Conservation (phyloP, 2,329 filamentous ascomycete species). For the Fusarium odoratissimum region DNA sequence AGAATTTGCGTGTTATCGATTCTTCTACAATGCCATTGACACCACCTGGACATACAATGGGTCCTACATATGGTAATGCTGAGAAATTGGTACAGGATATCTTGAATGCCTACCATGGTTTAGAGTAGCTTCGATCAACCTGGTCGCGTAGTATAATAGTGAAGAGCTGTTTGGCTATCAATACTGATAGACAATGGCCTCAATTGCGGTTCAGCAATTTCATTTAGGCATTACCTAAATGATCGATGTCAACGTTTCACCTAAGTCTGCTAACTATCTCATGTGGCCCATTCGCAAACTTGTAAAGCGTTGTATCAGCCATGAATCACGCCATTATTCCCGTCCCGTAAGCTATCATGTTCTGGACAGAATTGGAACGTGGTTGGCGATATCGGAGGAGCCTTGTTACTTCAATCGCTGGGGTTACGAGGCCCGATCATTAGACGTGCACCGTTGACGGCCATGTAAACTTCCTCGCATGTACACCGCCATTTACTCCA, state of each 20-base stretch:
- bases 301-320: not conserved
- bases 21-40: constrained; percentile 1
- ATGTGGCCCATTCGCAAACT: not conserved
- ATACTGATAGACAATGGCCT: not conserved
- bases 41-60: constrained; percentile 1
- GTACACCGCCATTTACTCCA: not conserved
- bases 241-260: not conserved
- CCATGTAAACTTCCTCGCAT: not conserved
- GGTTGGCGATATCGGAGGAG: not conserved
- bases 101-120: not conserved
- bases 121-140: not conserved
- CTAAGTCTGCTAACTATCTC: not conserved
- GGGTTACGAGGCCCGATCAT: not conserved
- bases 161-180: not conserved
- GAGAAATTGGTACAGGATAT: constrained; percentile 1
- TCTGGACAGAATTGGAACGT: rapidly evolving
- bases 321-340: not conserved
- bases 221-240: not conserved
- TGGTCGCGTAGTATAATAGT: not conserved
- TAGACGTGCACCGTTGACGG: not conserved
- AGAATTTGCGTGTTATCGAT: not conserved
- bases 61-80: not conserved
- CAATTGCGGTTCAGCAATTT: not conserved
- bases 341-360: too few relatives aligned
- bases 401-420: too few relatives aligned